Percentiles rank a stretch among this genome's conserved stretches.
phyloP scores from a whole-genome alignment of 768 basidiomycete species.

The Hericium rajendrae region DNA sequence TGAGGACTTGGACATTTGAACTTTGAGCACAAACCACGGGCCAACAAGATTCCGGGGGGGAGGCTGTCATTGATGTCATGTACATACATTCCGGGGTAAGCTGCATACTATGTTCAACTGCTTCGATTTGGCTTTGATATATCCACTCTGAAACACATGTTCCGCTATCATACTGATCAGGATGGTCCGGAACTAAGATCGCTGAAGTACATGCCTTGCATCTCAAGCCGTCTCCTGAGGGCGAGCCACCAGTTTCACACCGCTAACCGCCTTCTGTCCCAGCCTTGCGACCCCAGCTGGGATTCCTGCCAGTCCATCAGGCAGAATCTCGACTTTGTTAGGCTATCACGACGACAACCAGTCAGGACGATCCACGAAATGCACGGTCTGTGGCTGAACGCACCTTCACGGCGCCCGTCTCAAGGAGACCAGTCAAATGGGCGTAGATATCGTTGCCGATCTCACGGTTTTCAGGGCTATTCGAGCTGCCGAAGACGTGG shows the following conservation, averaged over 20 bases:
- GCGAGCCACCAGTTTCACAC: slow-evolving; percentile 32
- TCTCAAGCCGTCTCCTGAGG: slow-evolving; percentile 28
- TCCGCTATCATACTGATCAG: too few relatives aligned
- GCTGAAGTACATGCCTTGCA: too few relatives aligned
- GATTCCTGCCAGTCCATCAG: slow-evolving; percentile 31
- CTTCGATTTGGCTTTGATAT: too few relatives aligned
- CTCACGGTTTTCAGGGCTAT: neutral
- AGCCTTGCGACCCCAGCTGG: slow-evolving; percentile 27
- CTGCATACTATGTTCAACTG: too few relatives aligned
- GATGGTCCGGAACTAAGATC: too few relatives aligned
- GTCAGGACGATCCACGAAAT: neutral
- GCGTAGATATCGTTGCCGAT: slow-evolving; percentile 3
- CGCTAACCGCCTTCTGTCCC: slow-evolving; percentile 30
- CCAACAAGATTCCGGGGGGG: too few relatives aligned
- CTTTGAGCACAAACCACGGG: too few relatives aligned
- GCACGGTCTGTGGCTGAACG: neutral
- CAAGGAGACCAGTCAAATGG: slow-evolving; percentile 1
- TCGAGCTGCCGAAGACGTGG: neutral
- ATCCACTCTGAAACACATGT: too few relatives aligned
- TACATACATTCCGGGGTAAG: too few relatives aligned
- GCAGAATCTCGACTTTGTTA: slow-evolving; percentile 31
- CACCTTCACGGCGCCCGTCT: slow-evolving; percentile 8
- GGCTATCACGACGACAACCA: slow-evolving; percentile 20
- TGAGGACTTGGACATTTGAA: too few relatives aligned
- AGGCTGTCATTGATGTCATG: too few relatives aligned